A percentile compares a stretch with the other conserved stretches of the same genome.
Evolutionary conservation across 116 monocot species (phyloP).

Genomic region (Zostera marina): DNA sequence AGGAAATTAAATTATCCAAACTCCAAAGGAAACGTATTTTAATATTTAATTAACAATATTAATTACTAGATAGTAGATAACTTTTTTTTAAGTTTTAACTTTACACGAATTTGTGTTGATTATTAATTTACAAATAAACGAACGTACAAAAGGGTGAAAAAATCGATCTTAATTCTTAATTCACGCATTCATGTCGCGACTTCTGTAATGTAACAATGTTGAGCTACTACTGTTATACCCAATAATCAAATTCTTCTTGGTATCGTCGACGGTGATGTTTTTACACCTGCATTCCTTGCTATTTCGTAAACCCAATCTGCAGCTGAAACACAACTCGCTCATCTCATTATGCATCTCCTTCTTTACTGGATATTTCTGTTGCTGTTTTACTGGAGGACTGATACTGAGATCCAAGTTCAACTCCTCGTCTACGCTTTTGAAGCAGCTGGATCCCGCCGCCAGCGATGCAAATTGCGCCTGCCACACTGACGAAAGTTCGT

Average conservation of each 20-base stretch:
- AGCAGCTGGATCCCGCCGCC: no score
- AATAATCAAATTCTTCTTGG: neutral
- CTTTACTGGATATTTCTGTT: neutral
- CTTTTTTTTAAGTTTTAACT: no score
- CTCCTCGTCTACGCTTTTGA: no score
- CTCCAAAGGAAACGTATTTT: no score
- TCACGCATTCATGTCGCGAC: constrained; percentile 1
- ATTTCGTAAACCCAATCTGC: constrained; percentile 6
- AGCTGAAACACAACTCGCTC: constrained; percentile 4
- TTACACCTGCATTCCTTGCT: constrained; percentile 8
- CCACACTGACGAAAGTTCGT: constrained; percentile 9
- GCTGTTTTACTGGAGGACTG: constrained; percentile 2
- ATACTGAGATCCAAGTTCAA: constrained; percentile 10
- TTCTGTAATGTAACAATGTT: constrained; percentile 1
- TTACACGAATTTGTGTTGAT: no score
- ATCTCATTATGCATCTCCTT: constrained; percentile 5
- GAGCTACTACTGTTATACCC: neutral
- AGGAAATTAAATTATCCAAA: no score
- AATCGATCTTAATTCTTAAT: no score
- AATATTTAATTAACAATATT: no score
- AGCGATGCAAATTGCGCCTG: neutral
- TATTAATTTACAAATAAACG: no score
- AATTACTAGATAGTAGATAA: no score
- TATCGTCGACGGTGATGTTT: neutral
- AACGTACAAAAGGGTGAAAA: no score